These are phyloP conservation scores for Umbelopsis sp. DNA, from an alignment of 371 early-diverging fungal species.

Conservation along the genomic window DNA sequence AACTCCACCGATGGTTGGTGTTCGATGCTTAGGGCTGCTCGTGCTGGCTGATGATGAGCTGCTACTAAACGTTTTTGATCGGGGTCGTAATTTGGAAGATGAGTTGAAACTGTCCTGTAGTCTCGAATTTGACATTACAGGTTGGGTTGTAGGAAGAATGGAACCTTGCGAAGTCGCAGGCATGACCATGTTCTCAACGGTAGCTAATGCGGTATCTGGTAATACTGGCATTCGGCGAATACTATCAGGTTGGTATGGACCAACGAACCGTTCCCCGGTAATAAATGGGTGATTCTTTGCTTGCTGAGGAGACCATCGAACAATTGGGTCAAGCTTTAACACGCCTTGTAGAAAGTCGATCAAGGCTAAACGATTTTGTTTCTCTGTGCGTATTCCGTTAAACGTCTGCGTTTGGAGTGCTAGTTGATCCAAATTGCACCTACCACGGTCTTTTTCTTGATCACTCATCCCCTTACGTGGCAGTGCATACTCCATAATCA, in stretches of 20 bases:
- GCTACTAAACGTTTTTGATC: constrained; percentile 1
- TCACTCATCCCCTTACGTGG: constrained; percentile 3
- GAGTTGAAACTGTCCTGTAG: not conserved
- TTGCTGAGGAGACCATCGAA: constrained; percentile 89
- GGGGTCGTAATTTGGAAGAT: not conserved
- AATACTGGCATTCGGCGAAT: not conserved
- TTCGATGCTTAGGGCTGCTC: not conserved
- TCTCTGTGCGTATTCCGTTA: constrained; percentile 42
- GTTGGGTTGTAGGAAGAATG: not conserved
- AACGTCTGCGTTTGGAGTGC: not conserved
- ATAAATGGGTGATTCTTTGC: constrained; percentile 93
- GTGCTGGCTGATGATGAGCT: not conserved
- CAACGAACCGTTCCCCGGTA: constrained; percentile 69
- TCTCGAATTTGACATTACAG: not conserved
- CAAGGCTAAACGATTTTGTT: constrained; percentile 59
- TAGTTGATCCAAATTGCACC: not conserved
- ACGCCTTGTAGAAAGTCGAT: constrained; percentile 88
- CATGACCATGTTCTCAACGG: not conserved
- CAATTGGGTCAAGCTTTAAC: constrained; percentile 82
- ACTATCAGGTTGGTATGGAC: constrained; percentile 36
- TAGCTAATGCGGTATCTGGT: not conserved
- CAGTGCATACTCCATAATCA: constrained; percentile 64
- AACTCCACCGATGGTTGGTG: not conserved
- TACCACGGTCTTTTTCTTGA: constrained; percentile 13
- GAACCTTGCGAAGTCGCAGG: not conserved